phyloP scores from a whole-genome alignment of 805 yeast genomes.

The Jamesozyma piceae region DNA sequence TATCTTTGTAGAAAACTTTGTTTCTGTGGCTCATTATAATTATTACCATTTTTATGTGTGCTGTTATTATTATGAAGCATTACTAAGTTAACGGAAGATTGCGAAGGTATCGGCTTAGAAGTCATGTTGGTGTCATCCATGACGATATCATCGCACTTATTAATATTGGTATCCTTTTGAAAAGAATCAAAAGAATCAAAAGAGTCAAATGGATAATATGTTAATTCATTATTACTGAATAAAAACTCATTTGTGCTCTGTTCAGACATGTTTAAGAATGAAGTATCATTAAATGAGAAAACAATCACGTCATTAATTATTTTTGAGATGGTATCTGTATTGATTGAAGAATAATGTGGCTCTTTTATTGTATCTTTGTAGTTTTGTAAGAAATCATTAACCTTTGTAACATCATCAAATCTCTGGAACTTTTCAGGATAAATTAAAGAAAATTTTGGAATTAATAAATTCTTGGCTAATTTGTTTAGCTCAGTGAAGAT shows the following conservation, averaged over 20 bases:
- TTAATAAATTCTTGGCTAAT: constrained; percentile 19
- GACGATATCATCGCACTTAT: neutral
- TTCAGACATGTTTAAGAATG: constrained; percentile 26
- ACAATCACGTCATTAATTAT: constrained; percentile 25
- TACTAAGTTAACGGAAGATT: constrained; percentile 11
- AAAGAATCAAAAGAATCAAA: neutral
- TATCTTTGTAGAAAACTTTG: constrained; percentile 26
- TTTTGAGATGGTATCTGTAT: constrained; percentile 21
- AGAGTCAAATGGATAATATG: constrained; percentile 1
- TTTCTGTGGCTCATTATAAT: constrained; percentile 1
- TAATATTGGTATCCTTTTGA: neutral
- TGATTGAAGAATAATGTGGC: constrained; percentile 8
- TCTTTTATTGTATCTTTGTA: neutral
- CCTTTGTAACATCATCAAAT: constrained; percentile 11
- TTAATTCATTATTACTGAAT: constrained; percentile 9
- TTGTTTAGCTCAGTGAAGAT: constrained; percentile 26
- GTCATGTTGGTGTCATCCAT: neutral
- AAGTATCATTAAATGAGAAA: constrained; percentile 27
- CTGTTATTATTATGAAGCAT: constrained; percentile 4
- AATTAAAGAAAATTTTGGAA: constrained; percentile 17
- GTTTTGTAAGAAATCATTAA: neutral
- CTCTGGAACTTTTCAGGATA: constrained; percentile 19
- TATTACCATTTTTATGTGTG: neutral
- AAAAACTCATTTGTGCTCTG: constrained; percentile 20
- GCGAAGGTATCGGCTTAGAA: constrained; percentile 1